These are phyloP conservation scores for Colletotrichum siamense DNA, from an alignment of 2,329 filamentous ascomycete genomes.

Conservation along the genomic window DNA sequence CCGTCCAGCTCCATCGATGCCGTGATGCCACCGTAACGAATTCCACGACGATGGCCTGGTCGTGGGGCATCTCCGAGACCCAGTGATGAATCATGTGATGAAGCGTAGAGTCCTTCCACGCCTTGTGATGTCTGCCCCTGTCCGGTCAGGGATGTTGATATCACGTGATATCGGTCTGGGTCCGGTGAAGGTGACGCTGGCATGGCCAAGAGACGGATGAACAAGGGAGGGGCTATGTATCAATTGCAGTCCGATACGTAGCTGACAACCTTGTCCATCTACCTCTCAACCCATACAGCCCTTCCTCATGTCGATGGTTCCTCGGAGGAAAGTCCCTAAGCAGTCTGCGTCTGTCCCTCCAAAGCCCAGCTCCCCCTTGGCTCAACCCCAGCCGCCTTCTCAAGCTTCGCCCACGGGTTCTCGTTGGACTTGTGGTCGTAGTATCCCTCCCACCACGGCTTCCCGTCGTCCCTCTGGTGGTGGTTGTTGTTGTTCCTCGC, in stretches of 20 bases:
- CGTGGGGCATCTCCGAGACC: neutral
- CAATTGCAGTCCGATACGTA: neutral
- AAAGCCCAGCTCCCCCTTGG: slow-evolving; percentile 51
- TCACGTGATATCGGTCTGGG: slow-evolving; percentile 7
- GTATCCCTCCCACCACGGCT: slow-evolving; percentile 68
- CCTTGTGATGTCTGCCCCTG: neutral
- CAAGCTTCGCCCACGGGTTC: slow-evolving; percentile 73
- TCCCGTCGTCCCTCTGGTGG: neutral
- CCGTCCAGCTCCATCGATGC: neutral
- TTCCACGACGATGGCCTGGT: neutral
- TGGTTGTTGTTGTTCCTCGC: neutral
- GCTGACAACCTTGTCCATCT: neutral
- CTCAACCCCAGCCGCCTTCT: slow-evolving; percentile 50
- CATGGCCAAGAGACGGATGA: neutral
- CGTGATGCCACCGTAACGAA: neutral
- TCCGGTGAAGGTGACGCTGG: neutral
- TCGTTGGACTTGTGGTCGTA: slow-evolving; percentile 73
- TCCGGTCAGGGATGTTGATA: neutral
- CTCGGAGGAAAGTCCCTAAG: neutral
- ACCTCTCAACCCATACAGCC: neutral
- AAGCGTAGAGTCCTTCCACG: neutral
- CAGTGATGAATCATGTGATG: slow-evolving; percentile 20
- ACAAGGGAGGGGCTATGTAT: neutral
- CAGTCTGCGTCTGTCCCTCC: neutral
- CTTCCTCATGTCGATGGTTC: neutral